phyloP scores from a whole-genome alignment of 2,329 filamentous ascomycete genomes.

The Aspergillus fischeri region DNA sequence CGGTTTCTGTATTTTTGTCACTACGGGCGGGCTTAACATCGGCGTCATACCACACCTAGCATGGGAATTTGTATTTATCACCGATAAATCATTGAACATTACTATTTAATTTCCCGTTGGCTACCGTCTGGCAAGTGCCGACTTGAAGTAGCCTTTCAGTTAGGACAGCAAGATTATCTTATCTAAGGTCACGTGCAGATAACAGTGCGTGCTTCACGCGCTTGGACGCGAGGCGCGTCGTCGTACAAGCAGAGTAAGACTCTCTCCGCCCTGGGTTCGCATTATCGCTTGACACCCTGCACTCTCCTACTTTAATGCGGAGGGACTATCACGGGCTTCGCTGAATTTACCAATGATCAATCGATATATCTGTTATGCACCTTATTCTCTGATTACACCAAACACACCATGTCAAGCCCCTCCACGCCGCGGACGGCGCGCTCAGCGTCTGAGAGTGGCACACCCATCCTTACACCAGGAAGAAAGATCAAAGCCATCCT shows the following conservation, averaged over 20 bases:
- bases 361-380: background rate
- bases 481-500: slow-evolving; percentile 49
- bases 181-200: background rate
- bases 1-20: background rate
- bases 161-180: background rate
- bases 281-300: background rate
- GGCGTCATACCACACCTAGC: slow-evolving; percentile 1
- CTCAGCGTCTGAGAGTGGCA: slow-evolving; percentile 25
- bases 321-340: background rate
- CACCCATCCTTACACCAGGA: slow-evolving; percentile 40
- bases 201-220: background rate
- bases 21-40: background rate
- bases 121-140: no score
- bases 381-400: background rate
- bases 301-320: background rate
- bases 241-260: background rate
- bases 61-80: background rate
- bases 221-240: slow-evolving; percentile 9
- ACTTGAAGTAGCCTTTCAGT: no score
- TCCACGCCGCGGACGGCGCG: slow-evolving; percentile 34
- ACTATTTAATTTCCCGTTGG: background rate
- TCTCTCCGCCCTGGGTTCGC: background rate
- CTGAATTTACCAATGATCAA: background rate
- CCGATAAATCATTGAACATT: background rate
- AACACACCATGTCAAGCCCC: slow-evolving; percentile 25